phyloP scores from a whole-genome alignment of 352 stramenopile species.

The Phytophthora fragariaefolia region DNA sequence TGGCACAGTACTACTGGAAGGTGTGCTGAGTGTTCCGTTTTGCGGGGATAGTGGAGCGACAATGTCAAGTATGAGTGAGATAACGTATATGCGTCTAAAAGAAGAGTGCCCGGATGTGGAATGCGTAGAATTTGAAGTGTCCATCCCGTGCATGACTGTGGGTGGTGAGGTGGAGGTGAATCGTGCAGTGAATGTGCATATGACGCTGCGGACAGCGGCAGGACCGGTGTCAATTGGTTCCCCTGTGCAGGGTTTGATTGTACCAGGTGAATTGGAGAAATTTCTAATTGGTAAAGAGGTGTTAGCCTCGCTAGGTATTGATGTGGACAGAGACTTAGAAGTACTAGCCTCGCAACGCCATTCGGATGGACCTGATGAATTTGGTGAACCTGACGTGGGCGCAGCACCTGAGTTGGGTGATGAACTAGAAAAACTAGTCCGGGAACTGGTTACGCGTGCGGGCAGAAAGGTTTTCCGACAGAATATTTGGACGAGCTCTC shows the following conservation, averaged over 20 bases:
- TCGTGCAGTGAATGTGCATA: neutral
- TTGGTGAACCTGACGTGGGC: constrained; percentile 7
- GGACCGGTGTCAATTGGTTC: neutral
- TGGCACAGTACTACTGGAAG: neutral
- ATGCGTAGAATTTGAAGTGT: constrained; percentile 2
- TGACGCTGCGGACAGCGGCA: too few relatives aligned
- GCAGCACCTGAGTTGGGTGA: neutral
- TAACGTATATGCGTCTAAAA: neutral
- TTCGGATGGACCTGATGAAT: constrained; percentile 3
- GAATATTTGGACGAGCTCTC: neutral
- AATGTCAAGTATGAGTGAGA: constrained; percentile 18
- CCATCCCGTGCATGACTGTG: constrained; percentile 7
- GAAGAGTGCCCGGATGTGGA: neutral
- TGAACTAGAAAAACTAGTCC: neutral
- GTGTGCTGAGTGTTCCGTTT: constrained; percentile 9
- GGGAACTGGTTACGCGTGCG: constrained; percentile 1
- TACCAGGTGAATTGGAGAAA: neutral
- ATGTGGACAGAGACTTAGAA: neutral
- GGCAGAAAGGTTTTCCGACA: constrained; percentile 1
- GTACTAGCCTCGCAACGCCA: neutral
- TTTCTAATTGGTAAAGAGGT: constrained; percentile 13
- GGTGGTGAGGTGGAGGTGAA: constrained; percentile 19
- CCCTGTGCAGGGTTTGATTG: constrained; percentile 4
- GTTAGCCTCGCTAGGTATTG: constrained; percentile 10
- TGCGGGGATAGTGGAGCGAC: constrained; percentile 19